phyloP scores from a whole-genome alignment of 1,284 basidiomycete species.

The Tylopilus sp. region DNA sequence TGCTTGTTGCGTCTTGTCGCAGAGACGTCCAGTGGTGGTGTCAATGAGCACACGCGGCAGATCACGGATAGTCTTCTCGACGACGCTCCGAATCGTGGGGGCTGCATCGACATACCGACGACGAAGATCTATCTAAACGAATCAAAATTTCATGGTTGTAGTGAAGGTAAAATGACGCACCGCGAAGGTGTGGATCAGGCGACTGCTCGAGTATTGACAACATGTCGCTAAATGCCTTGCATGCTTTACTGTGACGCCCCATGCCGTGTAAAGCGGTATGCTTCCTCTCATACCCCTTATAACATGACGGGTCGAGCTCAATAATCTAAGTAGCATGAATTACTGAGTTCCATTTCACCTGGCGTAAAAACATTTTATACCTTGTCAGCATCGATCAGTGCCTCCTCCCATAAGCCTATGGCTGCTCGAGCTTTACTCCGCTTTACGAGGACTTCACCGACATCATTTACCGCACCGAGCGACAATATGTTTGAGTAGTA shows the following conservation, averaged over 20 bases:
- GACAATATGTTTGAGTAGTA: background rate
- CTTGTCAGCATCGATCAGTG: background rate
- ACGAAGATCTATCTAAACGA: background rate
- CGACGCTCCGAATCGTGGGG: background rate
- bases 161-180: background rate
- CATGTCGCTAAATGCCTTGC: background rate
- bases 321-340: background rate
- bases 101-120: background rate
- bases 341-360: background rate
- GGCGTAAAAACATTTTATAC: background rate
- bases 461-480: background rate
- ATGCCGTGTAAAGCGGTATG: background rate
- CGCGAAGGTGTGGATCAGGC: background rate
- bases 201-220: background rate
- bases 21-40: background rate
- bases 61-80: background rate
- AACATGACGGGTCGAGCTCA: background rate
- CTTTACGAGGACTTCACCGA: background rate
- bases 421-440: background rate
- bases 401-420: background rate
- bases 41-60: slow-evolving; percentile 7
- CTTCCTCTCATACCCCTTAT: background rate
- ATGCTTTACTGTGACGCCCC: background rate
- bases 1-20: background rate
- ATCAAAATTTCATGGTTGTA: background rate